Evolutionary conservation across 1,139 yeast species (phyloP), one percentile per base, ranked within the genome.

Genomic region (Yamadazyma sp.): DNA sequence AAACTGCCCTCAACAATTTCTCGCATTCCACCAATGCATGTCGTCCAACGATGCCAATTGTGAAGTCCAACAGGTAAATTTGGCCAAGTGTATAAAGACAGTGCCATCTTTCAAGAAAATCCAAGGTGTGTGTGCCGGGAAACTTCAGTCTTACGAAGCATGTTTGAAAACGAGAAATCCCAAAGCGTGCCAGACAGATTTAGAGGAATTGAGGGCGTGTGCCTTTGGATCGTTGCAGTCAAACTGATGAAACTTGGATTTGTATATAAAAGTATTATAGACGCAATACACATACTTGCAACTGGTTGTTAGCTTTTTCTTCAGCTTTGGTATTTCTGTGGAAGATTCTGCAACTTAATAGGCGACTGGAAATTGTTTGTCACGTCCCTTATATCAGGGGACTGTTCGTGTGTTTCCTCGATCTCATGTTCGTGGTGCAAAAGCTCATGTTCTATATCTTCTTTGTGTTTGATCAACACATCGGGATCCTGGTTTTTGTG

Each of bases 391-490:
- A 71, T 61, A 39, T 69, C 75, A 1, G 73, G 71, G 18, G 73
- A 73, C 12, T 36, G 31, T 39, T 79, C 82, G 57, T 88, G 96
- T 2, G 69, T 49, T 42, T 65, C 69, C 57, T 89, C 96, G 36
- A 85, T 81, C 51, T 83, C 89, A 57, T 87, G 95, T 48, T 85
- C 87, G 58, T 89, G 96, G 59, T 87, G 96, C 48, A 89, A 69
- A 42, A 85, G 64, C 54, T 89, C 97, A 59, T 89, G 97, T 56
- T 87, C 96, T 16, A 86, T 78, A 59, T 89, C 97, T 57, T 89
- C 97, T 49, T 83, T 83, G 59, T 89, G 97, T 41, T 87, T 85
- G 34, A 79, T 67, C 51, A 75, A 71, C 16, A 88, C 88, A 38
- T 87, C 89, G 0, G 96, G 96, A 58, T 89, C 97, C 42, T 74